Percentiles rank a stretch among this genome's conserved stretches.
phyloP scores from a whole-genome alignment of 2,329 filamentous ascomycete species.

The Saccharata proteae region DNA sequence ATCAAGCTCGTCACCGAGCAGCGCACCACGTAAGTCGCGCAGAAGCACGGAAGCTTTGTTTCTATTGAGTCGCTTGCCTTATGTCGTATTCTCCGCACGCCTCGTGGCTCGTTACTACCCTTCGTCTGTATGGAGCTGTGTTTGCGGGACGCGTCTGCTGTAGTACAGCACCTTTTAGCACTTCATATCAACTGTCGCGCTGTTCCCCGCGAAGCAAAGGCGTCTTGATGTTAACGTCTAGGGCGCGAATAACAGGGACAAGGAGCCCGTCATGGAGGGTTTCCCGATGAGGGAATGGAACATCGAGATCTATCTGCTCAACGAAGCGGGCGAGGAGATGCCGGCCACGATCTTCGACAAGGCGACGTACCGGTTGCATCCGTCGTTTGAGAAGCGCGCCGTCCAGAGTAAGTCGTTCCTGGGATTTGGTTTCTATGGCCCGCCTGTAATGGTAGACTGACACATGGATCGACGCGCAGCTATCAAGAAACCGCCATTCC shows the following conservation, averaged over 20 bases:
- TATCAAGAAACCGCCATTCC: slow-evolving; percentile 76
- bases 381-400: slow-evolving; percentile 70
- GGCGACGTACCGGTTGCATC: slow-evolving; percentile 84
- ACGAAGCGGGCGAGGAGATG: slow-evolving; percentile 75
- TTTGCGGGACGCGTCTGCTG: too few species aligned
- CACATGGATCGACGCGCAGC: slow-evolving; percentile 44
- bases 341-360: slow-evolving; percentile 81
- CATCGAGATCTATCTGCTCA: slow-evolving; percentile 71
- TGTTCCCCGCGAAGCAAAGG: too few species aligned
- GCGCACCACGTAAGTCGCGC: slow-evolving; percentile 70
- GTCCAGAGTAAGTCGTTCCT: slow-evolving; percentile 71
- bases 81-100: background rate
- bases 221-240: too few species aligned
- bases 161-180: too few species aligned
- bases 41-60: too few species aligned
- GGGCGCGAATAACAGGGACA: too few species aligned
- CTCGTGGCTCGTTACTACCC: background rate
- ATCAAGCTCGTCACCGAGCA: slow-evolving; percentile 93
- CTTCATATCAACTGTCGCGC: too few species aligned
- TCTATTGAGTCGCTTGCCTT: too few species aligned
- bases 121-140: too few species aligned
- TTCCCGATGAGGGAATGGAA: slow-evolving; percentile 92
- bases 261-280: slow-evolving; percentile 69
- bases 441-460: background rate
- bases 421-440: background rate